Conservation (phyloP, 176 grass and related monocot genomes). For the Bothriochloa decipiens region DNA sequence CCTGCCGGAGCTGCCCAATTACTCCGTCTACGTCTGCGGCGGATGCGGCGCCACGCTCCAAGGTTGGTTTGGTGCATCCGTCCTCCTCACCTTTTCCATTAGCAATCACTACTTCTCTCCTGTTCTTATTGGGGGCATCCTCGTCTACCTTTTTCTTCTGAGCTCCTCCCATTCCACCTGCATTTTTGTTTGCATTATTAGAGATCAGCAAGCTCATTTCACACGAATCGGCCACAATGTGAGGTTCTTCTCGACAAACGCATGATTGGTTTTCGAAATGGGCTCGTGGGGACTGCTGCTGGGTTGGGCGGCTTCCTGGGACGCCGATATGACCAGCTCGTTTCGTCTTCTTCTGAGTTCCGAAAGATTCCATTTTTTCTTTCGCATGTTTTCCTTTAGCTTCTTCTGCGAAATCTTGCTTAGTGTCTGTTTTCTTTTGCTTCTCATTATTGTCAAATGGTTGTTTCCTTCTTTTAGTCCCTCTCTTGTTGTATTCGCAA, state of each 20-base stretch:
- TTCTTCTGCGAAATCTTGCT: neutral
- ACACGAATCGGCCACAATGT: no score
- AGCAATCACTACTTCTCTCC: neutral
- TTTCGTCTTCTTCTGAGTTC: constrained; percentile 18
- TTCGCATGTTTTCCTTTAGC: neutral
- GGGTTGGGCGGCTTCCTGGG: constrained; percentile 22
- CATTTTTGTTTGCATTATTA: neutral
- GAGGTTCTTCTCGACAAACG: neutral
- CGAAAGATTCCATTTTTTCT: neutral
- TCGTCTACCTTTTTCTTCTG: neutral
- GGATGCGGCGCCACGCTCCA: constrained; percentile 82
- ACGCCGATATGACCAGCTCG: constrained; percentile 7
- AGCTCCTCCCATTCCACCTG: neutral
- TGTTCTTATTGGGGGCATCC: neutral
- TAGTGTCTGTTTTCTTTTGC: neutral
- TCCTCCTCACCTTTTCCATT: neutral
- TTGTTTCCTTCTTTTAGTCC: neutral
- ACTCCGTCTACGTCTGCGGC: constrained; percentile 88
- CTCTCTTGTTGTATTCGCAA: neutral
- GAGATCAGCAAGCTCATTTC: neutral
- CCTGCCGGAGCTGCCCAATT: constrained; percentile 89
- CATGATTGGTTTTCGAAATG: neutral
- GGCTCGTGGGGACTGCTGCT: neutral
- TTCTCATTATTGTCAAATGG: neutral
- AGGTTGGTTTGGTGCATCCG: constrained; percentile 25